phyloP scores from a whole-genome alignment of 164 flowering plant genomes.

The Annona squamosa region DNA sequence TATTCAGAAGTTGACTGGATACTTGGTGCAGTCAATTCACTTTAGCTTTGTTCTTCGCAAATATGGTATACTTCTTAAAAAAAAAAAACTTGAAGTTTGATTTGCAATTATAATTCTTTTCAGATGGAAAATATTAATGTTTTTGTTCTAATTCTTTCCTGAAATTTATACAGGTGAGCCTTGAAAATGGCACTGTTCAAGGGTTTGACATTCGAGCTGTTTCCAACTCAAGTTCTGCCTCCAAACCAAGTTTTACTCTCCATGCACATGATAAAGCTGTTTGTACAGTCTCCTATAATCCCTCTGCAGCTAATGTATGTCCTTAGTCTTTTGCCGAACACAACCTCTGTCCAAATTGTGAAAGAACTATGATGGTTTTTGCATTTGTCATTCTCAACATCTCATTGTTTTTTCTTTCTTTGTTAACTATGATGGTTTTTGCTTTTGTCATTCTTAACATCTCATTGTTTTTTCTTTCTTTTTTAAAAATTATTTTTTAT shows the following conservation, averaged over 20 bases:
- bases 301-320: constrained; percentile 57
- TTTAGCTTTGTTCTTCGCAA: not conserved
- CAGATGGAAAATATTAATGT: not conserved
- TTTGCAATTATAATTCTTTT: not conserved
- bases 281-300: constrained; percentile 59
- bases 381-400: too few species aligned
- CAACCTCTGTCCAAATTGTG: not conserved
- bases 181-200: constrained; percentile 77
- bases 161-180: constrained; percentile 53
- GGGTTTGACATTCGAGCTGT: constrained; percentile 78
- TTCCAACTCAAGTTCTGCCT: constrained; percentile 39
- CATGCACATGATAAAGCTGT: constrained; percentile 98
- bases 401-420: too few species aligned
- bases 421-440: too few species aligned
- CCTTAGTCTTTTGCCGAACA: not conserved
- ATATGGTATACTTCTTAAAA: not conserved
- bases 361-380: too few species aligned
- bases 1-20: not conserved
- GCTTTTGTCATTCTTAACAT: too few species aligned
- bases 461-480: too few species aligned
- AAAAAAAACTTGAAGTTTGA: not conserved
- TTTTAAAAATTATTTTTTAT: constrained; percentile 3
- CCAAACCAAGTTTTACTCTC: constrained; percentile 64
- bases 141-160: not conserved
- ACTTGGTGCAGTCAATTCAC: not conserved